These are phyloP conservation scores for Puccinia triticina DNA, from an alignment of 1,284 basidiomycete genomes.

Conservation along the genomic window DNA sequence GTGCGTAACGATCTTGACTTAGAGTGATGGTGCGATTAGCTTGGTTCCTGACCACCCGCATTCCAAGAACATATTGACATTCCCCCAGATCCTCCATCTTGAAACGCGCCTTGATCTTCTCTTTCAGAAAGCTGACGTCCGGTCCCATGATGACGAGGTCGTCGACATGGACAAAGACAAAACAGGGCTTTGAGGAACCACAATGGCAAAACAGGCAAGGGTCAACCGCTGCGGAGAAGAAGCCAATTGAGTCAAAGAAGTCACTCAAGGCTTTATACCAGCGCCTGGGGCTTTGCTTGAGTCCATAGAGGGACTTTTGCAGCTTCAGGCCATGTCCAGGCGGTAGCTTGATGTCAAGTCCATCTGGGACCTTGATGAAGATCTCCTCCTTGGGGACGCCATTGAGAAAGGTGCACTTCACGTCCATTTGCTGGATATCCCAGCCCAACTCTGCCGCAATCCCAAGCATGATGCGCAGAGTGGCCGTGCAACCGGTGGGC, in stretches of 20 bases:
- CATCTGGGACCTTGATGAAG: not conserved
- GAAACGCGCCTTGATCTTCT: not conserved
- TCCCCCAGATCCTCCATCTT: conserved; percentile 28
- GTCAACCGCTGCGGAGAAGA: not conserved
- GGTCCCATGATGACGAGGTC: not conserved
- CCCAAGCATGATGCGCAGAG: not conserved
- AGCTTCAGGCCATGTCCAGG: not conserved
- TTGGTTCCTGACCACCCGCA: not conserved
- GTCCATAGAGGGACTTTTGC: conserved; percentile 5
- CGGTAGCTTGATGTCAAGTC: not conserved
- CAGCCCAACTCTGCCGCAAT: not conserved
- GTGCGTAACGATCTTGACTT: conserved; percentile 20
- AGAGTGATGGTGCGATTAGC: not conserved
- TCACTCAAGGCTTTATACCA: not conserved
- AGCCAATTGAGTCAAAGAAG: not conserved
- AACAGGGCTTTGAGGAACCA: not conserved
- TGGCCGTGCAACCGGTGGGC: no score
- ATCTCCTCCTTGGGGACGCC: not conserved
- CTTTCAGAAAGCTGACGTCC: not conserved
- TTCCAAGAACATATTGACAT: not conserved
- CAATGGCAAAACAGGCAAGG: not conserved
- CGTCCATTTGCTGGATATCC: conserved; percentile 9
- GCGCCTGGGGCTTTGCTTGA: not conserved
- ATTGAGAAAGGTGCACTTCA: not conserved
- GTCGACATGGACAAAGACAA: conserved; percentile 11